Evolutionary conservation across 257 asterid genomes (phyloP).

Genomic region (Euphrasia confusa): DNA sequence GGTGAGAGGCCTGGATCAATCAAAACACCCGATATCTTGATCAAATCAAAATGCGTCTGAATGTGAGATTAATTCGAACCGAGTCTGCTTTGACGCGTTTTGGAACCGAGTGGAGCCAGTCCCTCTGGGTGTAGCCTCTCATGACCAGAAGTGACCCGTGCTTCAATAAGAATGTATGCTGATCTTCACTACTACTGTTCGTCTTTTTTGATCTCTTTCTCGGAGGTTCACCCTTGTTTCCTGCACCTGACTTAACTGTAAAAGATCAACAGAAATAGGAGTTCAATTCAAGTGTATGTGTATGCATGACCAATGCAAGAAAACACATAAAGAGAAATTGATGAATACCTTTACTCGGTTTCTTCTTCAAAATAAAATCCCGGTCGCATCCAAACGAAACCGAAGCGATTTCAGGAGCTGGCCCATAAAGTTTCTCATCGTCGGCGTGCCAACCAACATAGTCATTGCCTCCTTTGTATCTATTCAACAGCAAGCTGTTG

Average conservation of each 20-base stretch:
- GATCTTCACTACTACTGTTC: slow-evolving; percentile 33
- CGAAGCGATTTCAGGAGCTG: slow-evolving; percentile 84
- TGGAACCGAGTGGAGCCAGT: slow-evolving; percentile 95
- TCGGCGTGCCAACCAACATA: slow-evolving; percentile 99
- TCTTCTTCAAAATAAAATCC: slow-evolving; percentile 78
- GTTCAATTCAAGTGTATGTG: background rate
- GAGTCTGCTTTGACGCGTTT: slow-evolving; percentile 77
- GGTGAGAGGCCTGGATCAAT: slow-evolving; percentile 8
- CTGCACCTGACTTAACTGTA: slow-evolving; percentile 32
- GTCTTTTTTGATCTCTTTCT: slow-evolving; percentile 50
- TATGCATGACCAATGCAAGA: background rate
- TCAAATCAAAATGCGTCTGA: slow-evolving; percentile 45
- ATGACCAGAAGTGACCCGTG: slow-evolving; percentile 87
- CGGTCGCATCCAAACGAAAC: slow-evolving; percentile 91
- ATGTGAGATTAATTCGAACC: slow-evolving; percentile 74
- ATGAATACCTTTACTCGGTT: slow-evolving; percentile 38
- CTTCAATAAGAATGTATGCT: slow-evolving; percentile 52
- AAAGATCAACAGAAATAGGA: background rate
- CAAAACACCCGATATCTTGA: background rate
- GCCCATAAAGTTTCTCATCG: slow-evolving; percentile 89
- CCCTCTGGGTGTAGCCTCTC: slow-evolving; percentile 85
- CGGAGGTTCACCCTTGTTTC: slow-evolving; percentile 45
- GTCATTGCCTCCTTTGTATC: slow-evolving; percentile 84
- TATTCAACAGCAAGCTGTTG: slow-evolving; percentile 79
- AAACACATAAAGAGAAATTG: background rate